Conservation (phyloP, 768 basidiomycete genomes). For the Suillus ampliporus region DNA sequence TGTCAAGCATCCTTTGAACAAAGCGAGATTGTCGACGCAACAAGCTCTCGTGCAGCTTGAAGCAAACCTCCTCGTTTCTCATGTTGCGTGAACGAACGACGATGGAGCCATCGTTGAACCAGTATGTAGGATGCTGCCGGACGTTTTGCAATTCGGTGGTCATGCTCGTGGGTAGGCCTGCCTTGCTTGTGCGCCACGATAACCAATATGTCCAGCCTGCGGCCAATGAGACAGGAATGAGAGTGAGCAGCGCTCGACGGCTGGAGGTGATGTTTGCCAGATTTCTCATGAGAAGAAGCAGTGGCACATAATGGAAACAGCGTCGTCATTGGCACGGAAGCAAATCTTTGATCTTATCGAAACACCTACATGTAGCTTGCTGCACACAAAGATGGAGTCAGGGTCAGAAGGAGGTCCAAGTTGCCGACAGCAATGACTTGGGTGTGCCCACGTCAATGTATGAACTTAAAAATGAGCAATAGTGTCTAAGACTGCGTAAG, state of each 20-base stretch:
- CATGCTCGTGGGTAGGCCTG: background rate
- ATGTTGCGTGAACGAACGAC: slow-evolving; percentile 49
- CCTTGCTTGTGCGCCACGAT: slow-evolving; percentile 8
- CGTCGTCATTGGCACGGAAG: background rate
- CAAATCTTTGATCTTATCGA: background rate
- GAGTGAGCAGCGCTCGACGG: slow-evolving; percentile 14
- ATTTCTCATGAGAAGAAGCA: slow-evolving; percentile 1
- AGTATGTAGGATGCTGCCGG: slow-evolving; percentile 54
- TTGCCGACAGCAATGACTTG: background rate
- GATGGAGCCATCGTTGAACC: slow-evolving; percentile 71
- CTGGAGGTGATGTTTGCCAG: slow-evolving; percentile 9
- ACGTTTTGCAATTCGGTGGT: slow-evolving; percentile 1
- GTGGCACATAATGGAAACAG: background rate
- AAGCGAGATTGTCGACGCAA: slow-evolving; percentile 55
- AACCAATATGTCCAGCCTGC: slow-evolving; percentile 17
- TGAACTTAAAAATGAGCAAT: background rate
- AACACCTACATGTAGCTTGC: too few species aligned
- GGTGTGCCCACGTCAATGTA: background rate
- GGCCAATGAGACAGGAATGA: slow-evolving; percentile 15
- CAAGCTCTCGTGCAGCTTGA: slow-evolving; percentile 62
- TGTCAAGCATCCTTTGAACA: slow-evolving; percentile 19
- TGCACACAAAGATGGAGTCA: background rate
- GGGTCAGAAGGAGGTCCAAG: background rate
- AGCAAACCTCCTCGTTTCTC: slow-evolving; percentile 36
- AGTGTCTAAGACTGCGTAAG: background rate